Evolutionary conservation across 768 basidiomycete genomes (phyloP), one percentile per base, ranked within the genome.

Genomic region (Exsudoporus frostii): DNA sequence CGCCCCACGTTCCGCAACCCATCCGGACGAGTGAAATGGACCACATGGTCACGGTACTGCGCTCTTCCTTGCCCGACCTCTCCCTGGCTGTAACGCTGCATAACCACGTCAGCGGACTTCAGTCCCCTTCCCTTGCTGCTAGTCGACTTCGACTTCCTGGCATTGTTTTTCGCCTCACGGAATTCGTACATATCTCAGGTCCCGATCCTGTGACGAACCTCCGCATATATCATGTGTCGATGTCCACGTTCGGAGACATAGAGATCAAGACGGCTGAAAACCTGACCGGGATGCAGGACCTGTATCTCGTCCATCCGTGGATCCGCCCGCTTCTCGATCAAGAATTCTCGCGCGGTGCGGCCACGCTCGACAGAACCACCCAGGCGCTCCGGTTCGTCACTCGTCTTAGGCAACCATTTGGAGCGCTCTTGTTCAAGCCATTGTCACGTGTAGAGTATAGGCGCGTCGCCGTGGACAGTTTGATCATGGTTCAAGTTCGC

Each of bases 281-380:
- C 36, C 11, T 58, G 1, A 33, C 14, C 4, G 29, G 15, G 14
- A 46, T 29, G 55, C 34, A 30, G 2, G 36, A 25, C 13, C 40
- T 59, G 13, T n/a, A 8, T 33, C 58, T 59, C 14, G 15, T 57
- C n/a, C 55, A 59, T 34, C 58, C 51, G 8, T 59, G 58, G 58
- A 50, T 58, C 37, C 10, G 45, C 38, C 34, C 47, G 3, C 24
- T 58, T 5, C 50, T 51, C n/a, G 50, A 39, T 20, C 45, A 48
- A 7, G 48, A 47, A 14, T 45, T 37, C 33, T 27, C 19, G 13
- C 7, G 13, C 9, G 48, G 39, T 3, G 25, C 11, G 2, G 15
- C 19, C 22, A 3, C 15, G 15, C 20, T 45, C 0, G 48, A 57
- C 32, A 20, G 7, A 15, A 34, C 22, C 4, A 54, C 39, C 2